Conservation (phyloP, 106 monocot species). For the Dendrobium huoshanense region DNA sequence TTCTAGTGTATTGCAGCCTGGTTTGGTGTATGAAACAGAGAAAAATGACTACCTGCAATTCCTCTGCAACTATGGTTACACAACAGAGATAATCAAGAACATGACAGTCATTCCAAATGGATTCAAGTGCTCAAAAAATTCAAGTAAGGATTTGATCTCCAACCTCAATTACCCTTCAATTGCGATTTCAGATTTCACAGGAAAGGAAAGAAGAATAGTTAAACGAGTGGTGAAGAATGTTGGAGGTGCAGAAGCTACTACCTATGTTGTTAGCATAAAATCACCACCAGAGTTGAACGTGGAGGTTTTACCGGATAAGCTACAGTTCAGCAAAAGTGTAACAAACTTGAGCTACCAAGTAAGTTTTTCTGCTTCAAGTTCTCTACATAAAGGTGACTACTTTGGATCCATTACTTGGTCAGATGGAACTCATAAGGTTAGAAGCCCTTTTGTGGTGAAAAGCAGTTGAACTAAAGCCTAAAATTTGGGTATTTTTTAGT, state of each 20-base stretch:
- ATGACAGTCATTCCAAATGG: slow-evolving; percentile 35
- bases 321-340: slow-evolving; percentile 41
- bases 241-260: slow-evolving; percentile 36
- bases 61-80: slow-evolving; percentile 78
- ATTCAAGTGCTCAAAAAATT: slow-evolving; percentile 50
- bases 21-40: slow-evolving; percentile 55
- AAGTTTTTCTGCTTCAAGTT: slow-evolving; percentile 30
- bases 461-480: slow-evolving; percentile 9
- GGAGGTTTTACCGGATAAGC: slow-evolving; percentile 53
- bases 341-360: slow-evolving; percentile 59
- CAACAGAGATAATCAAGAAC: slow-evolving; percentile 33
- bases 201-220: slow-evolving; percentile 24
- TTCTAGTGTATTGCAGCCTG: slow-evolving; percentile 35
- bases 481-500: background rate
- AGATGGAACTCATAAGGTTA: slow-evolving; percentile 53
- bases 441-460: slow-evolving; percentile 53
- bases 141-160: slow-evolving; percentile 56
- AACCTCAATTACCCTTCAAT: slow-evolving; percentile 84
- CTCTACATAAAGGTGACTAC: slow-evolving; percentile 26
- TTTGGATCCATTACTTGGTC: slow-evolving; percentile 73
- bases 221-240: slow-evolving; percentile 56
- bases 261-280: slow-evolving; percentile 39
- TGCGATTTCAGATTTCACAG: slow-evolving; percentile 31
- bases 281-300: slow-evolving; percentile 51
- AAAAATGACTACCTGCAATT: slow-evolving; percentile 53